A percentile compares a stretch with the other conserved stretches of the same genome.
phyloP scores from a whole-genome alignment of 768 basidiomycete species.

The Imleria badia region DNA sequence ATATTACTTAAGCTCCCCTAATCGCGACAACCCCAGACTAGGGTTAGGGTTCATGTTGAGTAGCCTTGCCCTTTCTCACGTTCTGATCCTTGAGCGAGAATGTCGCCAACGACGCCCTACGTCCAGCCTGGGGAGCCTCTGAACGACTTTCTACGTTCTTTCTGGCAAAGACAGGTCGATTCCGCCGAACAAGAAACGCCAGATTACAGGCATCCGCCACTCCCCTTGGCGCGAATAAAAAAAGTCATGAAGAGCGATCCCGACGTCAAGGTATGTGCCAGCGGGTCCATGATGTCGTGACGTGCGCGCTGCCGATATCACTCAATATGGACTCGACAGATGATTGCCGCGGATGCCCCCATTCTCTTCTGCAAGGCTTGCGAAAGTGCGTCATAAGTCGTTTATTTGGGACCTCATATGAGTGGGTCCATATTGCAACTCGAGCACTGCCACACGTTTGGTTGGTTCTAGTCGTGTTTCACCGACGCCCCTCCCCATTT shows the following conservation, averaged over 20 bases:
- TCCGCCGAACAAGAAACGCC: slow-evolving; percentile 85
- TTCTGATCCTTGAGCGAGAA: slow-evolving; percentile 11
- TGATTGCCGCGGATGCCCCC: slow-evolving; percentile 98
- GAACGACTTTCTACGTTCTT: slow-evolving; percentile 79
- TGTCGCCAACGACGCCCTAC: slow-evolving; percentile 51
- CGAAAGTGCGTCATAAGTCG: slow-evolving; percentile 68
- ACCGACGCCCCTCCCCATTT: too few relatives aligned
- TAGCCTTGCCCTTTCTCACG: slow-evolving; percentile 19
- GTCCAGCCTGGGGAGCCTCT: slow-evolving; percentile 86
- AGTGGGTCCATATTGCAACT: background rate
- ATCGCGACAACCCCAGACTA: slow-evolving; percentile 21
- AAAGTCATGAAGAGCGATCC: slow-evolving; percentile 99
- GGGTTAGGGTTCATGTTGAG: slow-evolving; percentile 27
- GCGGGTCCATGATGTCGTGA: background rate
- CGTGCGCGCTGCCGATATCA: background rate
- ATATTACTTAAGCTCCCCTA: too few relatives aligned
- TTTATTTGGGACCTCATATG: background rate
- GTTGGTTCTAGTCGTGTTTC: background rate
- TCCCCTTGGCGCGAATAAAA: slow-evolving; percentile 95
- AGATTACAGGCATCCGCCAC: slow-evolving; percentile 82
- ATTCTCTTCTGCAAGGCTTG: slow-evolving; percentile 98
- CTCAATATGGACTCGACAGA: slow-evolving; percentile 45
- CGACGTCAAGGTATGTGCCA: slow-evolving; percentile 79
- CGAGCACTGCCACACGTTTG: slow-evolving; percentile 1
- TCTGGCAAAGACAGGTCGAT: slow-evolving; percentile 90